phyloP scores from a whole-genome alignment of 257 asterid genomes.

The Ballota nigra region DNA sequence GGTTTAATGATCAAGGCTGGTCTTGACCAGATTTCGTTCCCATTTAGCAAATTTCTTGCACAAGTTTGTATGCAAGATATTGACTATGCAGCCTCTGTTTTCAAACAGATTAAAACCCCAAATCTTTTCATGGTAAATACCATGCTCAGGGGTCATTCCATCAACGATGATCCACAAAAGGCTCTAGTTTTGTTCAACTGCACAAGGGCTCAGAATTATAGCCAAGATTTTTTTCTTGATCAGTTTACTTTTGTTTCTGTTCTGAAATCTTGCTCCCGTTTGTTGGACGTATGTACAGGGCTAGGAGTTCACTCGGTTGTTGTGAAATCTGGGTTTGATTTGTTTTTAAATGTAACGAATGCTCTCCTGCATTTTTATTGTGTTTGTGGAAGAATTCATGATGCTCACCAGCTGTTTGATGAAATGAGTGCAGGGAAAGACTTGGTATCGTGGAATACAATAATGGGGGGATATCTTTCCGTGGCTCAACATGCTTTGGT shows the following conservation, averaged over 20 bases:
- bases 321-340: conserved; percentile 47
- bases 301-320: conserved; percentile 39
- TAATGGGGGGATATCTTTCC: conserved; percentile 64
- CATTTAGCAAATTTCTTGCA: conserved; percentile 66
- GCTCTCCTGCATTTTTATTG: conserved; percentile 53
- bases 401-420: conserved; percentile 58
- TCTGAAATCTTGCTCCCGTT: conserved; percentile 50
- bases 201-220: conserved; percentile 34
- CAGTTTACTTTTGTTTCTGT: conserved; percentile 48
- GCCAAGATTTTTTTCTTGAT: conserved; percentile 34
- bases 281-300: conserved; percentile 36
- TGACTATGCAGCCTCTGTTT: conserved; percentile 48
- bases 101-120: conserved; percentile 39
- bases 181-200: conserved; percentile 46
- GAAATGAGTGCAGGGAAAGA: conserved; percentile 42
- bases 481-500: conserved; percentile 27
- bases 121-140: conserved; percentile 57
- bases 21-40: conserved; percentile 42
- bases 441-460: conserved; percentile 51
- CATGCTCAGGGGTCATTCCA: conserved; percentile 54
- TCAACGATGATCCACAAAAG: conserved; percentile 32
- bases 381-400: conserved; percentile 41
- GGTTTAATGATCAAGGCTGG: conserved; percentile 61
- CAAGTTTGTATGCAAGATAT: conserved; percentile 37
- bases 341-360: conserved; percentile 46